Conservation (phyloP, 2,329 filamentous ascomycete species). For the Hymenoscyphus repandus region DNA sequence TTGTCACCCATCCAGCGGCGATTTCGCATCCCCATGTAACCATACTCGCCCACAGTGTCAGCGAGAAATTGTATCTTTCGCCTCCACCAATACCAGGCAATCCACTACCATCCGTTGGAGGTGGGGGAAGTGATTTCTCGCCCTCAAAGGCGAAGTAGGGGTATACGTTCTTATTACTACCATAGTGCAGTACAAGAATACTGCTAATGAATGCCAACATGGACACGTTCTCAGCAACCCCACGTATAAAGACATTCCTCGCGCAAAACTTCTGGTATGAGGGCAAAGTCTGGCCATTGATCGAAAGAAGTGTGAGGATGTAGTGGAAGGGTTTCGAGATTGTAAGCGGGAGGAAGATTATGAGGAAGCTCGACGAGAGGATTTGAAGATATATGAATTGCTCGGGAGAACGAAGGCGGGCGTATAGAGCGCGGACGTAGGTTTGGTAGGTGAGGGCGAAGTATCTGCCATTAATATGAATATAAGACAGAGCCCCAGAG, state of each 20-base stretch:
- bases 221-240: slow-evolving; percentile 60
- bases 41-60: slow-evolving; percentile 58
- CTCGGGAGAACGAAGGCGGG: slow-evolving; percentile 57
- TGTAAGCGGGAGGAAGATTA: slow-evolving; percentile 58
- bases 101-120: neutral
- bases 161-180: slow-evolving; percentile 62
- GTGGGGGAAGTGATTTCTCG: neutral
- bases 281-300: slow-evolving; percentile 55
- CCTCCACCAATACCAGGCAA: slow-evolving; percentile 23
- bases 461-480: slow-evolving; percentile 35
- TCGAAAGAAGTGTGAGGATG: slow-evolving; percentile 45
- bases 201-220: slow-evolving; percentile 65
- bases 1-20: slow-evolving; percentile 53
- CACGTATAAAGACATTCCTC: slow-evolving; percentile 63
- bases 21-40: slow-evolving; percentile 66
- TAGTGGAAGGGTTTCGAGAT: slow-evolving; percentile 57
- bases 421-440: slow-evolving; percentile 64
- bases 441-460: slow-evolving; percentile 68
- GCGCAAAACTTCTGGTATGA: slow-evolving; percentile 63
- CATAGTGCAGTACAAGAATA: slow-evolving; percentile 61
- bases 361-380: slow-evolving; percentile 57
- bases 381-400: slow-evolving; percentile 63
- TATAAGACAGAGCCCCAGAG: neutral
- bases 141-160: slow-evolving; percentile 64
- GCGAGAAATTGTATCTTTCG: slow-evolving; percentile 51